Base-by-base conservation (phyloP, 768 basidiomycete genomes). In the Trametes maxima region DNA sequence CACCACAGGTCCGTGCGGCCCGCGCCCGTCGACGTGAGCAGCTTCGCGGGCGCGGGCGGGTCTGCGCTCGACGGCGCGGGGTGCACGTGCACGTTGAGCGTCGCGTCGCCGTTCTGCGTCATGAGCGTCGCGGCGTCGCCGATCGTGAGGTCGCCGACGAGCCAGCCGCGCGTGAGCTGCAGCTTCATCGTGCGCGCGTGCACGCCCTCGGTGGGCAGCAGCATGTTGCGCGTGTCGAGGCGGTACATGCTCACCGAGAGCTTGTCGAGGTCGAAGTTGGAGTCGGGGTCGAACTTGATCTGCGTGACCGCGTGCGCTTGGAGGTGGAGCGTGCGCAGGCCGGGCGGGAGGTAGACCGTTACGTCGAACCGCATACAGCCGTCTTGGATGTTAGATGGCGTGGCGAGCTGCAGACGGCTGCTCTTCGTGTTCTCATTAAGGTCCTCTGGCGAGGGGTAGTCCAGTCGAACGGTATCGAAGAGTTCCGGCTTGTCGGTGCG, bases 351-450 rank as follows among this genome's bases (percentile, higher is more conserved):
- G 64, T 74, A 79, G 67, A 85, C 70, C 25, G 74, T 78, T 57
- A 83, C 71, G 70, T 86, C 85, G 70, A 77, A 86, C 45, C 84
- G 82, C 67, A 84, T 77, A 74, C 85, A 87, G 19, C 73, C 67
- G 11, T 36, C 24, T 17, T 22, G 25, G 46, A 69, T 59, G 57
- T 72, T 49, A 13, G 60, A 51, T 1, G 81, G 77, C 6, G 80
- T 81, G 14, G 70, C 59, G 22, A 85, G 69, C 46, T 72, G 65
- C 36, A 81, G 47, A 24, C 74, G 74, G 67, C 81, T 81, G 62
- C 68, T 68, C 21, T 66, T 61, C 44, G 78, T 64, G 5, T 65
- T 66, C 5, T 73, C 72, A 24, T 70, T 68, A 35, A 70, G 68
- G 6, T 76, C 71, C 28, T 76, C 69, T 14, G 67, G 66, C 1